Evolutionary conservation across 345 rosid genomes (phyloP).

Genomic region (Tarenaya hassleriana): DNA sequence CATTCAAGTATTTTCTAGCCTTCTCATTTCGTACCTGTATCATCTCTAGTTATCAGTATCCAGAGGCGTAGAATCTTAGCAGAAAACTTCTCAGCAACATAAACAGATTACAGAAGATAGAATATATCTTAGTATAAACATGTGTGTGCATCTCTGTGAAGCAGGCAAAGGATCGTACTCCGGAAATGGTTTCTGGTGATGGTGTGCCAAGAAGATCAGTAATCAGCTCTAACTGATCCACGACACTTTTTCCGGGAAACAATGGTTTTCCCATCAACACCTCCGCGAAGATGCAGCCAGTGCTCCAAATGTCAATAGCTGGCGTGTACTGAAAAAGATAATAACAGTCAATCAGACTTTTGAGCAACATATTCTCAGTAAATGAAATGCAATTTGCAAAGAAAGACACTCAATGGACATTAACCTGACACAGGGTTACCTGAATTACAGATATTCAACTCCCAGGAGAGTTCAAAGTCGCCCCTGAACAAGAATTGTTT

Average conservation of each 20-base stretch:
- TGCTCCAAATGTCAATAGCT: slow-evolving; percentile 99
- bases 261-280: slow-evolving; percentile 91
- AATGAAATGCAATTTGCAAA: slow-evolving; percentile 20
- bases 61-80: not conserved
- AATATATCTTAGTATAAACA: not conserved
- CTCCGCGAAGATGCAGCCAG: slow-evolving; percentile 98
- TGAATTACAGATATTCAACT: slow-evolving; percentile 70
- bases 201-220: slow-evolving; percentile 98
- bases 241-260: slow-evolving; percentile 97
- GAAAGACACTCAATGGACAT: slow-evolving; percentile 25
- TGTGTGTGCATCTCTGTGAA: not conserved
- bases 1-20: slow-evolving; percentile 75
- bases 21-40: slow-evolving; percentile 91
- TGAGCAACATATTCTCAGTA: slow-evolving; percentile 18
- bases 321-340: slow-evolving; percentile 78
- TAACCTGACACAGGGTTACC: slow-evolving; percentile 57
- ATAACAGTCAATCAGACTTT: slow-evolving; percentile 26
- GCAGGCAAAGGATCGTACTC: slow-evolving; percentile 39
- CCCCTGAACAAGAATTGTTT: slow-evolving; percentile 84
- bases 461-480: slow-evolving; percentile 87
- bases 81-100: not conserved
- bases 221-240: slow-evolving; percentile 91
- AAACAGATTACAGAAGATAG: slow-evolving; percentile 7
- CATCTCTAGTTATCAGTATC: not conserved
- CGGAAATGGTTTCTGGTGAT: slow-evolving; percentile 70